Base-by-base conservation (phyloP, 2,329 filamentous ascomycete genomes). In the Pseudogymnoascus sp. region DNA sequence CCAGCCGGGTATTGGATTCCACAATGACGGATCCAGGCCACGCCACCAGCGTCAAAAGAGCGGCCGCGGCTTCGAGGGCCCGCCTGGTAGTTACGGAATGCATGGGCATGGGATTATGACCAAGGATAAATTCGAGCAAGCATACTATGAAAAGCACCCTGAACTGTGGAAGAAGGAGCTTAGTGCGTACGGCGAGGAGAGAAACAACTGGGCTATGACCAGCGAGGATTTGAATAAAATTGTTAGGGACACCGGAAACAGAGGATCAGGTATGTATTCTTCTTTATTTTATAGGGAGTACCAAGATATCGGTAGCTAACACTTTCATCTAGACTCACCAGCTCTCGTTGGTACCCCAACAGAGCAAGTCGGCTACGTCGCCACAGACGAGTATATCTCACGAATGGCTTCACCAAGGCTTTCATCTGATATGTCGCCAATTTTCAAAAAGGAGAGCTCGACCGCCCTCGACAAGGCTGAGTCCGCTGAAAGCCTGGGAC, bases 131-230 rank as follows among this genome's bases (percentile, higher is more conserved):
- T 90, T 97, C 41, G 91, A 96, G 70, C 90, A 90, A 77, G 89
- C 90, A 26, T 97, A 96, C 83, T 95, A 94, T 72, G 85, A 91
- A 70, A 97, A 94, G 76, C 92, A 96, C 71, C 93, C 93, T 0
- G 90, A 97, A 67, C 80, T 88, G 31, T 81, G 83, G 62, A 85
- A 88, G 72, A 91, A 93, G 74, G 90, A 92, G 72, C 83, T 68
- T 63, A 68, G 69, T 43, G 81, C 83, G 66, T 88, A 88, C 70
- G 80, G 81, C 62, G 82, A 81, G 59, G 82, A 82, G 31, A 67
- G 59, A 43, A 63, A 85, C 59, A 89, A 94, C 72, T 95, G 89
- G 77, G 90, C 91, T 62, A 83, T 96, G 85, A 94, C 90, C 75
- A 92, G 89, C 69, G 90, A 91, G 43, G 90, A 96, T 71, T 77